Conservation (phyloP, 1,284 basidiomycete species). For the Cutaneotrichosporon spelunceum region DNA sequence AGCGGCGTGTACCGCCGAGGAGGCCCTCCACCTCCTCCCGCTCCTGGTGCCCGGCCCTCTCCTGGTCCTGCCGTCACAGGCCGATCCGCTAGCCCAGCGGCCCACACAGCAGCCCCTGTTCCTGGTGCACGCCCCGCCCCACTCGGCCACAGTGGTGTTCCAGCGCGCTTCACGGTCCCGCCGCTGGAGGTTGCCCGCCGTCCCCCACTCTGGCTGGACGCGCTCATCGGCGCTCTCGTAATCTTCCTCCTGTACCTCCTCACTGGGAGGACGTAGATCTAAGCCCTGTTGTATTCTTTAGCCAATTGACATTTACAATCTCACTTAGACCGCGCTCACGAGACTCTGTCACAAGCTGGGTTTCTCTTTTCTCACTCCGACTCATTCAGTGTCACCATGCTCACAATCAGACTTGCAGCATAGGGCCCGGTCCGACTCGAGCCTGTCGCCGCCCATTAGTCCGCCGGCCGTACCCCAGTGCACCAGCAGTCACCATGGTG, state of each 20-base stretch:
- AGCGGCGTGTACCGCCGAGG: neutral
- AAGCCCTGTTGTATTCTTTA: neutral
- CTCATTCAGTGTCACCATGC: too few species aligned
- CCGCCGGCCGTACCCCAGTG: neutral
- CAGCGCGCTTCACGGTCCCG: slow-evolving; percentile 1
- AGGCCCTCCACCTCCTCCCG: neutral
- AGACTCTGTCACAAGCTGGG: too few species aligned
- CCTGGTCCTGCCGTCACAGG: neutral
- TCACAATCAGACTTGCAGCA: too few species aligned
- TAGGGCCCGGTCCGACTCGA: too few species aligned
- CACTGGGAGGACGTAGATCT: slow-evolving; percentile 1
- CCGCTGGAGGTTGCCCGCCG: neutral
- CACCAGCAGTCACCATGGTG: neutral
- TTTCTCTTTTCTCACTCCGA: too few species aligned
- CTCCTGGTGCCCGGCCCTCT: neutral
- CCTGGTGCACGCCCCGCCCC: neutral
- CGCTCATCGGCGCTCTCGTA: slow-evolving; percentile 18
- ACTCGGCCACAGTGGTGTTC: neutral
- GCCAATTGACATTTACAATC: neutral
- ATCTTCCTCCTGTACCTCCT: slow-evolving; percentile 45
- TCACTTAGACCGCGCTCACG: too few species aligned
- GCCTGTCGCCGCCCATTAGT: too few species aligned
- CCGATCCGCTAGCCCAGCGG: neutral
- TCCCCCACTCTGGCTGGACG: slow-evolving; percentile 22
- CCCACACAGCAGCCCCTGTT: neutral